Evolutionary conservation across 2,329 filamentous ascomycete genomes (phyloP).

Genomic region (Diplocarpon mali): DNA sequence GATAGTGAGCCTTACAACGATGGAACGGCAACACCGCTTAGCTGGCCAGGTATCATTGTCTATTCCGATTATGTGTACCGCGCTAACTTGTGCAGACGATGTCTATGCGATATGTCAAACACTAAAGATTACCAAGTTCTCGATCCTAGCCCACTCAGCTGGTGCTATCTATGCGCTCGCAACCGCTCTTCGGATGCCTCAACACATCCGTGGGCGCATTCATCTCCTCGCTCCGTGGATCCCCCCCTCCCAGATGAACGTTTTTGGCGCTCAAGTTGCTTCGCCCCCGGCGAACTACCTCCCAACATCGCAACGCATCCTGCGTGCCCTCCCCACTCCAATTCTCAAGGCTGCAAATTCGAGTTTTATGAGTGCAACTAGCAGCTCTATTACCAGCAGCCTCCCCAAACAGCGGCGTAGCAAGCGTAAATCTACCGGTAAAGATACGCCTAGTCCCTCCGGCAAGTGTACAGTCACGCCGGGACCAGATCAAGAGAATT

Average conservation of each 20-base stretch:
- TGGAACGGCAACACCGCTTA: constrained; percentile 72
- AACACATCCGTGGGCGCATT: constrained; percentile 87
- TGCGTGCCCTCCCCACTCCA: constrained; percentile 80
- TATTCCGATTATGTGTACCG: background rate
- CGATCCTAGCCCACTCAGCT: constrained; percentile 88
- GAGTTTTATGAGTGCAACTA: constrained; percentile 87
- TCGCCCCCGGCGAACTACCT: constrained; percentile 74
- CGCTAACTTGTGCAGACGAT: constrained; percentile 44
- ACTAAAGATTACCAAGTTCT: constrained; percentile 90
- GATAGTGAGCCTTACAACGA: constrained; percentile 80
- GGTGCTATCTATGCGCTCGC: constrained; percentile 97
- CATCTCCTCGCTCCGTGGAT: constrained; percentile 96
- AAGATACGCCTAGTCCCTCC: constrained; percentile 27
- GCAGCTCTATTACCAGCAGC: constrained; percentile 71
- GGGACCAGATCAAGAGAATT: constrained; percentile 26
- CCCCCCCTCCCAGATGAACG: constrained; percentile 83
- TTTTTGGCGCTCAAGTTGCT: constrained; percentile 60
- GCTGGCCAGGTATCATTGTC: constrained; percentile 70
- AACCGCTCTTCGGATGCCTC: constrained; percentile 88
- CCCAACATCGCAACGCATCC: constrained; percentile 81
- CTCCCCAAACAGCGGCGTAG: constrained; percentile 54
- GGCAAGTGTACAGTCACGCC: constrained; percentile 29
- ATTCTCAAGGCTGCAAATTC: constrained; percentile 92
- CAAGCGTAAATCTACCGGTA: constrained; percentile 45
- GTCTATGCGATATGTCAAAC: constrained; percentile 89